Evolutionary conservation across 176 grass and related monocot genomes (phyloP).

Genomic region (Triticum dicoccoides): DNA sequence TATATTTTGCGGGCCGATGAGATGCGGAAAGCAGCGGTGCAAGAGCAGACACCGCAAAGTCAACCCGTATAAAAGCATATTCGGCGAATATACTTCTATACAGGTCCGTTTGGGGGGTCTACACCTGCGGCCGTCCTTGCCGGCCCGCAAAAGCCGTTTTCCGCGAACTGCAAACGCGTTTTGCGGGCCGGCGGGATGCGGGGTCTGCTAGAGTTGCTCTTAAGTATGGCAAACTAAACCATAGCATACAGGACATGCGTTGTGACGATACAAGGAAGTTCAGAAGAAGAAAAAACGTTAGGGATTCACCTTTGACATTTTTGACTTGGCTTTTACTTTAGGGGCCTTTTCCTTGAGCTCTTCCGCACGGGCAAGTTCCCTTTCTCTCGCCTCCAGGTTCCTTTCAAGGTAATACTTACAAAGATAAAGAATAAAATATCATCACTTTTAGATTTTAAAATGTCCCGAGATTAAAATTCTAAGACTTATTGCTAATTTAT

Average conservation of each 20-base stretch:
- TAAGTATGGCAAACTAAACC: not conserved
- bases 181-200: no score
- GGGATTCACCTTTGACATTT: slow-evolving; percentile 87
- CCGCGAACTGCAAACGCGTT: no score
- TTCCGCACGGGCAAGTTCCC: slow-evolving; percentile 74
- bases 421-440: slow-evolving; percentile 18
- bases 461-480: not conserved
- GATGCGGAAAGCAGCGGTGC: no score
- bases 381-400: slow-evolving; percentile 92
- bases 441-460: not conserved
- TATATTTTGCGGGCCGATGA: no score
- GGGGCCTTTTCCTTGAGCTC: slow-evolving; percentile 87
- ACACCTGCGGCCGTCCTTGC: no score
- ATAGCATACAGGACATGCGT: not conserved
- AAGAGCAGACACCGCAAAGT: no score
- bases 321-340: slow-evolving; percentile 94
- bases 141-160: no score
- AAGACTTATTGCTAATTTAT: not conserved
- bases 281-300: not conserved
- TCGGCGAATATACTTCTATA: no score
- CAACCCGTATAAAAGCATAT: no score
- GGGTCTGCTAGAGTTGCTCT: no score
- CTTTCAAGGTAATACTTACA: slow-evolving; percentile 99
- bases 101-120: no score
- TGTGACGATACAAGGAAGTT: not conserved